These are phyloP conservation scores for Blastomyces percursus DNA, from an alignment of 2,329 filamentous ascomycete species.

Conservation along the genomic window DNA sequence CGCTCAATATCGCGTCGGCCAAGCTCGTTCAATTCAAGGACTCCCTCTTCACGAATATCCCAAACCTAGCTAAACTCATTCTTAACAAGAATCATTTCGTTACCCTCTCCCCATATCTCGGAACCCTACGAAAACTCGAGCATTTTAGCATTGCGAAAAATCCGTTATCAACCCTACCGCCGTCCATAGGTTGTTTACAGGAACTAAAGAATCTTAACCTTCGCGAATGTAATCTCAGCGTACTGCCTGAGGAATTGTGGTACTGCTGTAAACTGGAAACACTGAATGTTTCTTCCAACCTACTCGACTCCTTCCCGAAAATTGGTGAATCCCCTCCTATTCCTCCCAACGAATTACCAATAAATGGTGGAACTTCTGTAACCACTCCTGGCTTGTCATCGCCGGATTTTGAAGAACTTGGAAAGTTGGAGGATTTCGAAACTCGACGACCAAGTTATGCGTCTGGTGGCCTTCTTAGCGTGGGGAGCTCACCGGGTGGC, in stretches of 20 bases:
- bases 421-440: conserved; percentile 51
- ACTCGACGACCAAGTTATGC: conserved; percentile 72
- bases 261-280: conserved; percentile 82
- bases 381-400: conserved; percentile 44
- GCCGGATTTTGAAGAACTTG: conserved; percentile 69
- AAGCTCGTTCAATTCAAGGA: conserved; percentile 83
- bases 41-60: conserved; percentile 74
- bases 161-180: conserved; percentile 67
- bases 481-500: conserved; percentile 59
- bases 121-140: conserved; percentile 70
- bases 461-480: conserved; percentile 63
- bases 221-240: conserved; percentile 83
- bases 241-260: conserved; percentile 89
- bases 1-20: conserved; percentile 79
- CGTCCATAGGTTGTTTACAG: conserved; percentile 75
- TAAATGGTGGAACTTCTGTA: conserved; percentile 32
- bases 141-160: conserved; percentile 93
- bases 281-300: conserved; percentile 89
- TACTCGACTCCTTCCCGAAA: conserved; percentile 83
- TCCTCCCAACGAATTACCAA: conserved; percentile 29
- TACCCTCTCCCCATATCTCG: conserved; percentile 74
- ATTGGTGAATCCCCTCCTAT: conserved; percentile 57
- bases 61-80: conserved; percentile 75
- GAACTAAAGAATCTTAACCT: conserved; percentile 82
- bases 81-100: conserved; percentile 95